Evolutionary conservation across 306 rosid species (phyloP).

Genomic region (Amphicarpaea edgeworthii): DNA sequence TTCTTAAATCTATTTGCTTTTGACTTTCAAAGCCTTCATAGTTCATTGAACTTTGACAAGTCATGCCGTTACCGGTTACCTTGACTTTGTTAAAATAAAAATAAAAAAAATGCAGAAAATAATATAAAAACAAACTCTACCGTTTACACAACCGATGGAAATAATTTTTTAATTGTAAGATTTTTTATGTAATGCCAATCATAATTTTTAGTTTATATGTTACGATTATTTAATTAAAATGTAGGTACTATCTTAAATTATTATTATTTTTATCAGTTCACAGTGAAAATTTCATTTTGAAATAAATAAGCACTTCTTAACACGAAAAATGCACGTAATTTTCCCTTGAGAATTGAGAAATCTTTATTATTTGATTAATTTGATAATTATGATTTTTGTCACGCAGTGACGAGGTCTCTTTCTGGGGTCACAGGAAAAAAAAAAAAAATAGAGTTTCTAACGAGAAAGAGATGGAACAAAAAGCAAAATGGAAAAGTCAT

Average conservation of each 20-base stretch:
- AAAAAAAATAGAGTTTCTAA: not conserved
- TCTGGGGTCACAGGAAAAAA: constrained; percentile 49
- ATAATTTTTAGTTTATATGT: not conserved
- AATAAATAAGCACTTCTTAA: no score
- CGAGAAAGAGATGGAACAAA: constrained; percentile 35
- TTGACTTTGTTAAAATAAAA: constrained; percentile 26
- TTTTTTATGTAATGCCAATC: not conserved
- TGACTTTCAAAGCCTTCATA: constrained; percentile 22
- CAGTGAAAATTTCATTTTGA: no score
- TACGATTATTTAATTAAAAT: not conserved
- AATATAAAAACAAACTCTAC: not conserved
- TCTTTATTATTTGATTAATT: not conserved
- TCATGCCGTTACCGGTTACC: not conserved
- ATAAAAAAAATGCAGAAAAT: not conserved
- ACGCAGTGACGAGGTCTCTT: constrained; percentile 52
- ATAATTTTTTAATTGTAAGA: not conserved
- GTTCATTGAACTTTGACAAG: constrained; percentile 6
- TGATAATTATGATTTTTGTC: constrained; percentile 25
- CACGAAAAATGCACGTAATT: not conserved
- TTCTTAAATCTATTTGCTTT: not conserved
- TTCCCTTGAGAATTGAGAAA: not conserved
- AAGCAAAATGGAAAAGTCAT: constrained; percentile 29
- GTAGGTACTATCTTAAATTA: no score
- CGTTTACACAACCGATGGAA: not conserved
- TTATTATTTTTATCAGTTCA: no score